phyloP scores from a whole-genome alignment of 2,329 filamentous ascomycete genomes.

The Colletotrichum tropicicola region DNA sequence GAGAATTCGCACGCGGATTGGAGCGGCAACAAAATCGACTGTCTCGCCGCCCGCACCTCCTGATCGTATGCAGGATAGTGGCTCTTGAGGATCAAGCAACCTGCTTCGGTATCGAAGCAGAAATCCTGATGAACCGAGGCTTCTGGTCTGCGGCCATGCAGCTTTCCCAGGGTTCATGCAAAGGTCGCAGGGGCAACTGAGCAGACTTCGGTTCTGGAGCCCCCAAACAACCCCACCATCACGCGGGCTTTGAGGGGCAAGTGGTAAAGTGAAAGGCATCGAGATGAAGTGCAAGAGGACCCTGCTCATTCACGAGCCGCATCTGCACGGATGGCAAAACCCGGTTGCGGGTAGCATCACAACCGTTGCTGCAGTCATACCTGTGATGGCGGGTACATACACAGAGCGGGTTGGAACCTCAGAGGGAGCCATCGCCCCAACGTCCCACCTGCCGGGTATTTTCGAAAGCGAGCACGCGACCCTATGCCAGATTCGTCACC shows the following conservation, averaged over 20 bases:
- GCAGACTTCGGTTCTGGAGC: not conserved
- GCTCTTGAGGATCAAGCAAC: not conserved
- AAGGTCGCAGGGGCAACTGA: not conserved
- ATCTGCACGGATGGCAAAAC: not conserved
- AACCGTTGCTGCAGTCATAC: not conserved
- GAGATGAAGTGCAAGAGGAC: not conserved
- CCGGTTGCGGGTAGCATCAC: not conserved
- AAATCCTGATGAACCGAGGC: not conserved
- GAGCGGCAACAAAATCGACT: constrained; percentile 9
- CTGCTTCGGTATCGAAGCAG: not conserved
- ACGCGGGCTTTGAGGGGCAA: not conserved
- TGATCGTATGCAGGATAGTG: not conserved
- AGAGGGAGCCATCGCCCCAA: not conserved
- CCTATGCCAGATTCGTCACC: constrained; percentile 16
- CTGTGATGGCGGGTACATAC: not conserved
- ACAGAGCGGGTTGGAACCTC: not conserved
- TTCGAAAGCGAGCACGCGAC: constrained; percentile 7
- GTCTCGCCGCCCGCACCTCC: not conserved
- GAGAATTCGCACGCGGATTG: too few species aligned
- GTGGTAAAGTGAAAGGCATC: not conserved
- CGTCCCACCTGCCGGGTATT: constrained; percentile 8
- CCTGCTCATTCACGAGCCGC: not conserved
- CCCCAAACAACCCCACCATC: not conserved
- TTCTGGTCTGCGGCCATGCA: not conserved
- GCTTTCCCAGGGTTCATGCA: not conserved